Base-by-base conservation (phyloP, 2,329 filamentous ascomycete genomes). In the Colletotrichum navitas region DNA sequence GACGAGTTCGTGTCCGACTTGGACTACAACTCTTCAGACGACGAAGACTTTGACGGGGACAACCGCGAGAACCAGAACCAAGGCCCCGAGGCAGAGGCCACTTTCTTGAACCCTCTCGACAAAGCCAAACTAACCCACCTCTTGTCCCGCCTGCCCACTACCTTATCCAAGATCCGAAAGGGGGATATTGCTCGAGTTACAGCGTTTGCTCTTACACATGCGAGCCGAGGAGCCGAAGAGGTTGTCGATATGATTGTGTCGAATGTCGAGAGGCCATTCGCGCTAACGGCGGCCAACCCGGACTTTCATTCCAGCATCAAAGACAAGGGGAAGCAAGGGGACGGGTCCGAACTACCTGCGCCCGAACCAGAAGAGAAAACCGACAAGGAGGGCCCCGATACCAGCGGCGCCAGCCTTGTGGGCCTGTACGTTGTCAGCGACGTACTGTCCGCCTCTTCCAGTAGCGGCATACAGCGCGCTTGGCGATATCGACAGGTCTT, bases 401-500 rank as follows among this genome's bases (percentile, higher is more conserved):
- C 87, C 0, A 95, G 93, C 64, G 86, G 89, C 1, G 90, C 93
- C 1, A 93, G 92, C 75, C 85, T 97, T 1, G 91, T 97, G 26
- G 95, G 90, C 1, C 85, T 98, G 3, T 97, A 97, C 78, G 85
- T 96, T 0, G 81, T 89, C 59, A 90, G 85, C 78, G 95, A 98
- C 79, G 92, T 97, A 56, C 86, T 97, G 16, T 93, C 93, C 0
- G 93, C 93, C 0, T 89, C 88, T 0, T 93, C 92, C 0, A 94
- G 91, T 12, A 93, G 92, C 74, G 92, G 91, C 2, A 91, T 95
- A 32, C 90, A 93, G 2, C 93, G 95, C 79, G 93, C 93, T 3
- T 97, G 94, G 93, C 91, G 94, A 64, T 97, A 94, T 78, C 87
- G 94, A 29, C 90, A 93, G 74, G 86, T 95, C 3, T 94, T 97